These are phyloP conservation scores for Cylindrotheca closterium DNA, from an alignment of 108 stramenopile genomes.

Conservation along the genomic window DNA sequence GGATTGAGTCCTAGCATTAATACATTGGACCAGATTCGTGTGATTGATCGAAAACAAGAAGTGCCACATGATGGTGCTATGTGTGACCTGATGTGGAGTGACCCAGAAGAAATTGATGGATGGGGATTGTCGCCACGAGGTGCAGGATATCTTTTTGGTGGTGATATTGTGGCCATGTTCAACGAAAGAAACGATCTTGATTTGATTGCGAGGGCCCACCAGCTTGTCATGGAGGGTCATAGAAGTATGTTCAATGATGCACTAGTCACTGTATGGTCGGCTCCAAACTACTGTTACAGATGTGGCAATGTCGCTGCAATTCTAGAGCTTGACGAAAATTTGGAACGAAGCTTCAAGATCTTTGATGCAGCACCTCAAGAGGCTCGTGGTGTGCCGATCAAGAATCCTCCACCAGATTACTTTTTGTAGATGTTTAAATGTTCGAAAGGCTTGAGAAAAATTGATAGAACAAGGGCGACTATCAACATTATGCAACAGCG, in stretches of 20 bases:
- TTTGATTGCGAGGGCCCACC: constrained; percentile 97
- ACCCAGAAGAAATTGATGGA: constrained; percentile 97
- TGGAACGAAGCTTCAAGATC: constrained; percentile 89
- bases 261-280: constrained; percentile 98
- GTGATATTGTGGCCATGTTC: constrained; percentile 96
- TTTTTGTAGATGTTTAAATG: constrained; percentile 89
- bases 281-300: constrained; percentile 99
- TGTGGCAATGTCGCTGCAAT: constrained; percentile 98
- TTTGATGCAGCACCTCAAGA: constrained; percentile 99
- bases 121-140: constrained; percentile 98
- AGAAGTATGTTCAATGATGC: constrained; percentile 92
- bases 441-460: too few relatives aligned
- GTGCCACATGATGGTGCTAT: constrained; percentile 99
- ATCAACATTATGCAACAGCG: not conserved
- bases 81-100: constrained; percentile 99
- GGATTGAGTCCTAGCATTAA: constrained; percentile 93
- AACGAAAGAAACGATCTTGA: constrained; percentile 91
- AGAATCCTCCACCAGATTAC: constrained; percentile 96
- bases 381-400: constrained; percentile 90
- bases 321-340: constrained; percentile 95
- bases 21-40: constrained; percentile 97
- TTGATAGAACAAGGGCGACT: too few relatives aligned
- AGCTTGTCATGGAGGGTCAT: constrained; percentile 98
- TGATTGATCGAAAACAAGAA: constrained; percentile 98
- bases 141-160: constrained; percentile 98